Conservation (phyloP, 805 yeast species). For the Blastobotrys americana region DNA sequence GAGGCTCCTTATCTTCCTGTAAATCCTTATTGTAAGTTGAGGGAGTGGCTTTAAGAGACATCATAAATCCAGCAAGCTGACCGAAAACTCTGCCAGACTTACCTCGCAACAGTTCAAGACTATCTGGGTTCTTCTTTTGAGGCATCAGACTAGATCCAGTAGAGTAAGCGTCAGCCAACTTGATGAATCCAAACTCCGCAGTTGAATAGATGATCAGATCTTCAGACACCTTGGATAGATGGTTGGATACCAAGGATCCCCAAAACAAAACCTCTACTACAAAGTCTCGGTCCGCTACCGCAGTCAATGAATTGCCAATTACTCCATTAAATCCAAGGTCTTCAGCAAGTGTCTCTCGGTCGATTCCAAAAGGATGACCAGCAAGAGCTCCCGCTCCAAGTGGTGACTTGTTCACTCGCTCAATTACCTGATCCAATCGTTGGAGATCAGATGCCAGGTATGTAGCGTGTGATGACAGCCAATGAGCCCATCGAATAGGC, state of each 20-base stretch:
- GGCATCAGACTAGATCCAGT: conserved; percentile 99
- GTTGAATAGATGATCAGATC: conserved; percentile 94
- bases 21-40: conserved; percentile 96
- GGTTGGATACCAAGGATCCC: conserved; percentile 93
- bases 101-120: conserved; percentile 90
- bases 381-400: conserved; percentile 97
- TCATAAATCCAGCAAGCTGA: conserved; percentile 87
- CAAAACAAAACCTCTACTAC: conserved; percentile 94
- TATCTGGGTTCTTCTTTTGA: conserved; percentile 97
- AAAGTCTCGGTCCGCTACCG: conserved; percentile 96
- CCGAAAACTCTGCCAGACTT: conserved; percentile 97
- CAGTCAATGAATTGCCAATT: conserved; percentile 94
- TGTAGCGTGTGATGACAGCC: conserved; percentile 92
- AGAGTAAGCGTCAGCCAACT: conserved; percentile 94
- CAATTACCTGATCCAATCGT: conserved; percentile 71
- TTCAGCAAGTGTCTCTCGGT: conserved; percentile 78
- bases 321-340: conserved; percentile 76
- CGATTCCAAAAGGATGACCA: conserved; percentile 99
- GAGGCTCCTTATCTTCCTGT: conserved; percentile 99
- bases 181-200: conserved; percentile 92
- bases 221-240: conserved; percentile 87
- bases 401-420: conserved; percentile 81
- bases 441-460: conserved; percentile 86
- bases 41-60: conserved; percentile 95
- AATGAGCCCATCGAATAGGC: conserved; percentile 99